Evolutionary conservation across 441 rosid genomes (phyloP), one percentile per base, ranked within the genome.

Genomic region (Omphalea diandra): DNA sequence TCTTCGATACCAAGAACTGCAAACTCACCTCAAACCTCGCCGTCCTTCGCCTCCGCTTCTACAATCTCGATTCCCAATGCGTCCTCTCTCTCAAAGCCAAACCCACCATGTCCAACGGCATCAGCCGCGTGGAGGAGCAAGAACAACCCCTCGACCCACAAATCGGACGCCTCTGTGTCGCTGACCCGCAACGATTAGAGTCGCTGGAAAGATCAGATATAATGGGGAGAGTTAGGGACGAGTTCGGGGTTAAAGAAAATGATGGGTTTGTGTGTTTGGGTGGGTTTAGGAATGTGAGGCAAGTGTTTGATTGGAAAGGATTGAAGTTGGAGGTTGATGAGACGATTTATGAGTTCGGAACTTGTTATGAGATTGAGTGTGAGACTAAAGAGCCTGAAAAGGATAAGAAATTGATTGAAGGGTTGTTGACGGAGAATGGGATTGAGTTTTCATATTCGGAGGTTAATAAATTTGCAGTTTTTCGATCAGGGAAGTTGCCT

Each of bases 101-200:
- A 58, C 87, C 90, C 76, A 33, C 50, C 24, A 26, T 73, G 31
- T 65, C 81, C 12, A 69, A 84, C 22, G 97, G 97, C 57, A 77
- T 90, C n/a, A 91, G 97, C 65, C 90, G 90, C 43, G 88, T 94
- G 14, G 90, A 85, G 60, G 95, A 89, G 82, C 90, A 87, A 35
- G 97, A 91, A 73, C 96, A 94, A 76, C 85, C 87, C 4, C 24
- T 91, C 27, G 90, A 89, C 5, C 81, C 78, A 0, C 73, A 4
- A 0, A 4, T 77, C 0, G 90, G 71, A 0, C 72, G 82, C 53
- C 75, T 71, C 20, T 85, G 87, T 67, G 87, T 84, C 2, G 82
- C 81, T 0, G 82, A 85, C 0, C 89, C 92, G 5, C 18, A 31
- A 7, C 81, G 77, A 77, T 58, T 91, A 27, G 68, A 61, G 7